A percentile compares a stretch with the other conserved stretches of the same genome.
Evolutionary conservation across 192 early-diverging fungal species (phyloP).

Genomic region (Coemansia sp.): DNA sequence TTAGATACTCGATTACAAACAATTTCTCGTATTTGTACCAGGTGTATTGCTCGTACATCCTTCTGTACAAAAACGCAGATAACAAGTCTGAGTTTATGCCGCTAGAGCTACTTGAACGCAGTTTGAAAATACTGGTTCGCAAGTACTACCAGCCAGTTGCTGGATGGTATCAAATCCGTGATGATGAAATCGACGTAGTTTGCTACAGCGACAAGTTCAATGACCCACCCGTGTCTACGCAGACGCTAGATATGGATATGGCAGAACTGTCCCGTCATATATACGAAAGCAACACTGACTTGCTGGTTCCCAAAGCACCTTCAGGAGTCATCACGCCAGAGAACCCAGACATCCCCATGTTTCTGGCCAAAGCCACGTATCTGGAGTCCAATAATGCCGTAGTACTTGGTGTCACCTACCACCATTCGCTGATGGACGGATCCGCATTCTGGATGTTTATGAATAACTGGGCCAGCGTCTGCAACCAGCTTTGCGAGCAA

Average conservation of each 20-base stretch:
- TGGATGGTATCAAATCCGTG: constrained; percentile 33
- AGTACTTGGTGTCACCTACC: constrained; percentile 40
- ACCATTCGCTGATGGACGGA: constrained; percentile 51
- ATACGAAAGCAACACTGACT: constrained; percentile 23
- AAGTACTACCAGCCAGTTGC: constrained; percentile 38
- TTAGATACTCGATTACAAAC: constrained; percentile 30
- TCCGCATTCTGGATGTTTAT: constrained; percentile 47
- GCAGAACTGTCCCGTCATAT: constrained; percentile 14
- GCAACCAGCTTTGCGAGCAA: constrained; percentile 12
- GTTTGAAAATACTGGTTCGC: constrained; percentile 30
- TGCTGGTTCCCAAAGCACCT: constrained; percentile 30
- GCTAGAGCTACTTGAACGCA: constrained; percentile 11
- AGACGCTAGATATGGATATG: constrained; percentile 25
- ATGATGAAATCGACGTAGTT: constrained; percentile 35
- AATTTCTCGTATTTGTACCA: constrained; percentile 51
- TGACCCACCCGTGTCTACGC: constrained; percentile 36
- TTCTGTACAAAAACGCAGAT: constrained; percentile 31
- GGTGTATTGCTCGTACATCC: constrained; percentile 49
- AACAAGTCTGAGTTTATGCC: constrained; percentile 17
- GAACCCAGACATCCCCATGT: constrained; percentile 31
- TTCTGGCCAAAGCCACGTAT: constrained; percentile 40
- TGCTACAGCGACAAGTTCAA: constrained; percentile 29
- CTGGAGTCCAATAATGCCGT: constrained; percentile 19
- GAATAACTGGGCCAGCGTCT: constrained; percentile 43
- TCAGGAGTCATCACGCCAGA: constrained; percentile 13